Percentiles rank a stretch among this genome's conserved stretches.
Evolutionary conservation across 2,329 filamentous ascomycete species (phyloP).

Genomic region (Neofusicoccum cordaticola): DNA sequence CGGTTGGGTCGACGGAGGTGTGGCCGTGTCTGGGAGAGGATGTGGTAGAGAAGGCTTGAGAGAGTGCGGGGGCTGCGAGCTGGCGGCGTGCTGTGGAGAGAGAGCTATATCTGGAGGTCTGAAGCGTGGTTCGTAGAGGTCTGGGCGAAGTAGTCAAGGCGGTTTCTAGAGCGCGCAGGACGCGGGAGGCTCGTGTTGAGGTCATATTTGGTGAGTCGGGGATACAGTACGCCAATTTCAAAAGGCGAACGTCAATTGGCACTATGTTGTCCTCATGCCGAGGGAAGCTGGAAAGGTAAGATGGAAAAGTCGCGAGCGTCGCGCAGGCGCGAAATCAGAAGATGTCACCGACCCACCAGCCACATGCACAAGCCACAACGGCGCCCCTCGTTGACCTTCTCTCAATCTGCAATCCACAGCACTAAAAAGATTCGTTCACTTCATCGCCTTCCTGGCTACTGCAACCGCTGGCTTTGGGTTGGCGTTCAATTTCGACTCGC

Average conservation of each 20-base stretch:
- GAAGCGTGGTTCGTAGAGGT: background rate
- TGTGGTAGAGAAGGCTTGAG: constrained; percentile 1
- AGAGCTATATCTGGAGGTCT: background rate
- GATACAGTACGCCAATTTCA: too few relatives aligned
- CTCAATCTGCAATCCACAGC: too few relatives aligned
- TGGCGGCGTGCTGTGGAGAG: background rate
- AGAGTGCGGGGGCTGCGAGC: background rate
- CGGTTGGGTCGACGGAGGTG: constrained; percentile 67
- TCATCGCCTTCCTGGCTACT: too few relatives aligned
- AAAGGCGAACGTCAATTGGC: background rate
- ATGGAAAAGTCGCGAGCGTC: background rate
- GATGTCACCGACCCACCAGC: constrained; percentile 3
- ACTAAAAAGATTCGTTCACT: too few relatives aligned
- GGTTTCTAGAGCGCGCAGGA: background rate
- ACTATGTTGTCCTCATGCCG: background rate
- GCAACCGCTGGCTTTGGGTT: too few relatives aligned
- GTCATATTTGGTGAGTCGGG: background rate
- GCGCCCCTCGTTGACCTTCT: background rate
- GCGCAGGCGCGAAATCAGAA: background rate
- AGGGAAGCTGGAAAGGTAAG: background rate
- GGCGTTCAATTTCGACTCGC: too few relatives aligned
- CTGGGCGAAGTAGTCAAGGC: background rate
- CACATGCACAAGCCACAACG: background rate
- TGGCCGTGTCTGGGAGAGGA: background rate
- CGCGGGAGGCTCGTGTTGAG: background rate